Base-by-base conservation (phyloP, 2,329 filamentous ascomycete genomes). In the Cercospora nicotianae region DNA sequence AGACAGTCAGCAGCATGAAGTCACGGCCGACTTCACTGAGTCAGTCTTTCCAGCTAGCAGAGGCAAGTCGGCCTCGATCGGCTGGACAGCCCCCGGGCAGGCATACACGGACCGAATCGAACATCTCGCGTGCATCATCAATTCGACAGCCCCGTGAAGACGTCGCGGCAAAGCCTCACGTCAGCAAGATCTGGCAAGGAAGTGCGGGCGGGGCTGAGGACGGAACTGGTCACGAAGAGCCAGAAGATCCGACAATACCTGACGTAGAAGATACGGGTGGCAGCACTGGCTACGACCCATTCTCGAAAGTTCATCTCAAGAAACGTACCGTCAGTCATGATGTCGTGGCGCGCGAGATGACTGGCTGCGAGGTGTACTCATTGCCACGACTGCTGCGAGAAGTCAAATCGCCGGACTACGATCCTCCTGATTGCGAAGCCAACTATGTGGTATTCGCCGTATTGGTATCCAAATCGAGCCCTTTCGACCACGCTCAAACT, bases 381-480 rank as follows among this genome's bases (percentile, higher is more conserved):
- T 86, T 99, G 69, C 91, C 94, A 5, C 91, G 96, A 71, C 83
- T 99, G 4, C 83, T 98, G 10, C 90, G 89, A 73, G 86, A 87
- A 12, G 89, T 99, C 70, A 96, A 94, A 79, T 88, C 89, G 0
- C 95, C 95, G 0, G 86, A 91, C 33, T 99, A 92, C 77, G 87
- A 91, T 39, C 86, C 94, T 0, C 89, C 89, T 3, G 94, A 96
- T 67, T 84, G 93, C 63, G 93, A 97, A 75, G 89, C 91, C 63
- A 94, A 99, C 78, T 91, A 94, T 75, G 93, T 99, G 7, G 87
- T 98, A 1, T 90, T 98, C 75, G 95, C 89, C 8, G 90, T 97
- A 67, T 87, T 99, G 23, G 93, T 92, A 6, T 91, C 89, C 53
- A 98, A 98, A 78, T 97, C 95, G 0, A 88, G 91, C 0, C 93